A percentile compares a stretch with the other conserved stretches of the same genome.
phyloP scores from a whole-genome alignment of 768 basidiomycete species.

The Scleroderma citrinum region DNA sequence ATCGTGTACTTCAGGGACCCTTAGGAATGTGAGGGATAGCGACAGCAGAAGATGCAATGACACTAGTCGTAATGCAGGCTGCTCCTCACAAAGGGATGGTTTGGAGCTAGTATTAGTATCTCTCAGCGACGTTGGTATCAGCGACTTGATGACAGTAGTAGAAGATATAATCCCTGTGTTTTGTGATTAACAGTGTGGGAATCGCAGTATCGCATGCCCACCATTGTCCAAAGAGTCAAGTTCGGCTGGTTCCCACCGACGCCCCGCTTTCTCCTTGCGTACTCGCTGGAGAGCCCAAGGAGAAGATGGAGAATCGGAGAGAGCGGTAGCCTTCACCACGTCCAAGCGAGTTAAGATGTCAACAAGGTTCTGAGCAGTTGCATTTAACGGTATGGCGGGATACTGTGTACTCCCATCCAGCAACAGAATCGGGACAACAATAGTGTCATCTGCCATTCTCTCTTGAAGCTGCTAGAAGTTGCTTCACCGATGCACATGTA shows the following conservation, averaged over 20 bases:
- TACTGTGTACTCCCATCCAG: conserved; percentile 58
- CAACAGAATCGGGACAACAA: conserved; percentile 55
- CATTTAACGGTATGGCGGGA: conserved; percentile 47
- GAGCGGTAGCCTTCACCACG: conserved; percentile 47
- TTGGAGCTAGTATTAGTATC: conserved; percentile 12
- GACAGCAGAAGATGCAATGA: conserved; percentile 60
- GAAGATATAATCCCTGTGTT: conserved; percentile 45
- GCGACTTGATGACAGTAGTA: conserved; percentile 42
- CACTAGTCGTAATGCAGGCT: conserved; percentile 63
- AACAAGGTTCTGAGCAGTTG: conserved; percentile 57
- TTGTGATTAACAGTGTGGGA: neutral
- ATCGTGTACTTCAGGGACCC: conserved; percentile 75
- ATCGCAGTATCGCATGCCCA: conserved; percentile 23
- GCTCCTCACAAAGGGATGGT: conserved; percentile 60
- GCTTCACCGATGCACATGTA: no score
- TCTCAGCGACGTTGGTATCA: conserved; percentile 39
- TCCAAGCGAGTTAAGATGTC: conserved; percentile 41
- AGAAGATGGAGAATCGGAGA: conserved; percentile 49
- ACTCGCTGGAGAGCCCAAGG: conserved; percentile 70
- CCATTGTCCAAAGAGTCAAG: conserved; percentile 61
- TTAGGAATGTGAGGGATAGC: conserved; percentile 48
- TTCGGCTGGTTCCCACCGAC: conserved; percentile 68
- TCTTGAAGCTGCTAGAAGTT: neutral
- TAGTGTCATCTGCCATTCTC: conserved; percentile 37
- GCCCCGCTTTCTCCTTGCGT: conserved; percentile 50